Base-by-base conservation (phyloP, 2,329 filamentous ascomycete genomes). In the Sclerotinia borealis region DNA sequence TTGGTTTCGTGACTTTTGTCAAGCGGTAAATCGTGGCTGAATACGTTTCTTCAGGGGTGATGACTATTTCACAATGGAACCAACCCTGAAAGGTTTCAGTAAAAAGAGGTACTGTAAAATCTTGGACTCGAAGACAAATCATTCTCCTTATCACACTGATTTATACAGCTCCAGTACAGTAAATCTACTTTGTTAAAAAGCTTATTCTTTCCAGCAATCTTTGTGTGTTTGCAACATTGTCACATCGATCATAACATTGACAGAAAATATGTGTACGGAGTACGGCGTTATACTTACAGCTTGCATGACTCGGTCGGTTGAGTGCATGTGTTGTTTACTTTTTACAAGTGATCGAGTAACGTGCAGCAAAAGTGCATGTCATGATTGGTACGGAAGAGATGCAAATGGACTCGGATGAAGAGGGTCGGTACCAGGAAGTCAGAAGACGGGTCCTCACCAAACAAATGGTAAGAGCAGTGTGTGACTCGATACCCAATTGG, bases 281-380 rank as follows among this genome's bases (percentile, higher is more conserved):
- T 41, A 54, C 48, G 50, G 48, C 37, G 59, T 61, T 31, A 60
- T 59, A 43, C 51, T 43, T 62, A 50, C 11, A 49, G 15, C 27
- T 45, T 64, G 64, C 58, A 62, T 66, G 63, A 58, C 55, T 62
- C 52, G 64, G 43, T 56, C 63, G 64, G 59, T 41, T 55, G 54
- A 43, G 48, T 66, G 64, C 64, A 66, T 63, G n/a, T 52, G 47
- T 43, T 63, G 63, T 58, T 58, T 59, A 29, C 22, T 41, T 31
- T 22, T 51, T 31, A 50, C 51, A 50, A 54, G 39, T 62, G 31
- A 56, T 54, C 56, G 52, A 52, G 59, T 62, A 66, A 65, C 63
- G 52, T 66, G 54, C 63, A 62, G 48, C 36, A 58, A 31, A 13
- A 48, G 31, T 34, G 29, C 19, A 34, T 22, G 36, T 45, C 25